These are phyloP conservation scores for Heliamphora exappendiculata DNA, from an alignment of 148 eudicot species.

Conservation along the genomic window DNA sequence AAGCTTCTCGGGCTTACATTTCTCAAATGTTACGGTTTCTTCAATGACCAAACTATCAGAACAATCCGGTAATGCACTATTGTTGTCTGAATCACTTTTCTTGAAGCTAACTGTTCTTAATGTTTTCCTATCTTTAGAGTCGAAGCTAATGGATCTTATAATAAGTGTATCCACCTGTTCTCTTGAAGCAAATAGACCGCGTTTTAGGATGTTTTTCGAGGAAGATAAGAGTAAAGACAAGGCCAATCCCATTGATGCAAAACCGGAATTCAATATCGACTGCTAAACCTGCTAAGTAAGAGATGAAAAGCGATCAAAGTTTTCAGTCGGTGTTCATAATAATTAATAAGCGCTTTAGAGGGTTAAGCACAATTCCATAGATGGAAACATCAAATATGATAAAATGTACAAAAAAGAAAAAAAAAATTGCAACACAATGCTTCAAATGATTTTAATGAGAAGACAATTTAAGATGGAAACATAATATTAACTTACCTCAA, in stretches of 20 bases:
- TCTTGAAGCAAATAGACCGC: background rate
- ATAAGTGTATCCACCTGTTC: background rate
- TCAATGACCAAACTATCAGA: background rate
- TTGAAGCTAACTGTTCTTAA: constrained; percentile 7
- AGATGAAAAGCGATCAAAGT: background rate
- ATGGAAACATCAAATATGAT: too few relatives aligned
- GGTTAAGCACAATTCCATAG: background rate
- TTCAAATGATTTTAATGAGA: background rate
- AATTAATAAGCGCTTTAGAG: background rate
- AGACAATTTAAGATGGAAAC: background rate
- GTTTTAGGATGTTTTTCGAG: background rate
- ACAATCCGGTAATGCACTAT: background rate
- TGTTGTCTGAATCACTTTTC: background rate
- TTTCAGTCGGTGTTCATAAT: background rate
- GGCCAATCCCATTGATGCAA: background rate
- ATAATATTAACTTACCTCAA: background rate
- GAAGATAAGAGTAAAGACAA: background rate
- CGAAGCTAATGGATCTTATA: constrained; percentile 4
- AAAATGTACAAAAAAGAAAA: background rate
- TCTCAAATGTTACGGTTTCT: constrained; percentile 5
- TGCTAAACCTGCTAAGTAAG: background rate
- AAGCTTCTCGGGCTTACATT: constrained; percentile 1
- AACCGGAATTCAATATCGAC: background rate
- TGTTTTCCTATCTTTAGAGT: background rate
- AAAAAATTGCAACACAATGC: background rate